Conservation (phyloP, 345 rosid species). For the Populus davidiana region DNA sequence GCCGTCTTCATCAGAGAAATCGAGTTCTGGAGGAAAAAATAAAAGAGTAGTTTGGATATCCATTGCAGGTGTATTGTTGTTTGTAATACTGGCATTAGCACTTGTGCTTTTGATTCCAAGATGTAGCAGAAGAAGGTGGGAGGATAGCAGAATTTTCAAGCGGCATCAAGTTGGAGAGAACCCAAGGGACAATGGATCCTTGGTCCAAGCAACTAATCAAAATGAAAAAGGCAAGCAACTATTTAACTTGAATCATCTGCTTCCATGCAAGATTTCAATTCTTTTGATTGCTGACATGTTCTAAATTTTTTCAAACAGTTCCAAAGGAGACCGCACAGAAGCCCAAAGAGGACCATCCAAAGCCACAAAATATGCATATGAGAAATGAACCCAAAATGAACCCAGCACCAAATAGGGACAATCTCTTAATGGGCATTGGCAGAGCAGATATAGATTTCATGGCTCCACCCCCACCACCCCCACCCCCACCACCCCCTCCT, state of each 20-base stretch:
- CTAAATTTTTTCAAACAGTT: slow-evolving; percentile 39
- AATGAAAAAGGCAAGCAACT: slow-evolving; percentile 57
- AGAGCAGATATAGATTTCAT: slow-evolving; percentile 37
- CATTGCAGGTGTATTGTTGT: slow-evolving; percentile 57
- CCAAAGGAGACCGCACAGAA: slow-evolving; percentile 38
- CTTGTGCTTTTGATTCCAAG: slow-evolving; percentile 55
- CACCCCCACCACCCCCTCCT: slow-evolving; percentile 54
- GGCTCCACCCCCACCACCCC: slow-evolving; percentile 43
- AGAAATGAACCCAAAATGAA: slow-evolving; percentile 8
- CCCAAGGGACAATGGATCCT: slow-evolving; percentile 40
- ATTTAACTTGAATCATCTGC: neutral
- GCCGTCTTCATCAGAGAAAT: slow-evolving; percentile 50
- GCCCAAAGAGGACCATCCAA: slow-evolving; percentile 36
- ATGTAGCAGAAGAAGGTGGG: slow-evolving; percentile 49
- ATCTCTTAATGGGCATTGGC: slow-evolving; percentile 62
- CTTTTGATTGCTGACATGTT: neutral
- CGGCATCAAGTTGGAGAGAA: slow-evolving; percentile 66
- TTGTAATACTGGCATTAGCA: slow-evolving; percentile 54
- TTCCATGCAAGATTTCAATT: slow-evolving; percentile 7
- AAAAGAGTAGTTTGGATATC: slow-evolving; percentile 71
- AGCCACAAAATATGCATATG: slow-evolving; percentile 9
- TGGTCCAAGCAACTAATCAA: slow-evolving; percentile 42
- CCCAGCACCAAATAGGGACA: slow-evolving; percentile 32
- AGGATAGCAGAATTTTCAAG: slow-evolving; percentile 46
- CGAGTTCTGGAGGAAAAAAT: slow-evolving; percentile 44